Base-by-base conservation (phyloP, 2,329 filamentous ascomycete species). In the Penicillium brevicompactum region DNA sequence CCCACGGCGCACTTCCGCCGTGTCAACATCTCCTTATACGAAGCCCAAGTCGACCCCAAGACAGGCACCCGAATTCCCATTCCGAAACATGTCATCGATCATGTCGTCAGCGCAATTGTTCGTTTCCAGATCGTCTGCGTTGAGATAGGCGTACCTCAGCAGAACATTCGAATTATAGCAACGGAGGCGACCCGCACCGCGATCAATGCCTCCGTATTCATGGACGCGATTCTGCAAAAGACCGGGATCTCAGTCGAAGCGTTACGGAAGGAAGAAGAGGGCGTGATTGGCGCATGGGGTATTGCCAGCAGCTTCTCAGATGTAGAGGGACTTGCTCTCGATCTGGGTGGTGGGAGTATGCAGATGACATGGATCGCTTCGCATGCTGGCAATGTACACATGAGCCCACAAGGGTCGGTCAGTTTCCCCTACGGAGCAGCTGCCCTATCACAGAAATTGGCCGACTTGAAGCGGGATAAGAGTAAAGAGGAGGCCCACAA, bases 141-240 rank as follows among this genome's bases (percentile, higher is more conserved):
- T 51, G 82, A 86, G 51, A 88, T 89, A 66, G 79, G 81, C 16
- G 90, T 96, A 0, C 84, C 84, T 1, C 42, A 63, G 0, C 61
- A 73, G 21, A 85, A 91, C 58, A 83, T 92, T 55, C 83, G 84
- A 13, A 83, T 95, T 9, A 84, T 96, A 45, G 92, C 91, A n/a
- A 96, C 92, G 0, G 91, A 96, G 72, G 92, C 92, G 4, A 93
- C 92, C 73, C 85, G 92, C 38, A 88, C 85, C 31, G 90, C 92
- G 3, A 73, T 83, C 59, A 96, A 96, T 67, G 85, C 87, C 2
- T 77, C 78, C n/a, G 82, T 84, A 1, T 90, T 94, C 75, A 80
- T 90, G 1, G 70, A 76, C 0, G 81, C 83, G 31, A 92, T 96
- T 57, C 76, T 79, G 34, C 67, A 78, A 1, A 78, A 79, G 4